phyloP scores from a whole-genome alignment of 192 early-diverging fungal genomes.

The Gaertneriomyces semiglobifer region DNA sequence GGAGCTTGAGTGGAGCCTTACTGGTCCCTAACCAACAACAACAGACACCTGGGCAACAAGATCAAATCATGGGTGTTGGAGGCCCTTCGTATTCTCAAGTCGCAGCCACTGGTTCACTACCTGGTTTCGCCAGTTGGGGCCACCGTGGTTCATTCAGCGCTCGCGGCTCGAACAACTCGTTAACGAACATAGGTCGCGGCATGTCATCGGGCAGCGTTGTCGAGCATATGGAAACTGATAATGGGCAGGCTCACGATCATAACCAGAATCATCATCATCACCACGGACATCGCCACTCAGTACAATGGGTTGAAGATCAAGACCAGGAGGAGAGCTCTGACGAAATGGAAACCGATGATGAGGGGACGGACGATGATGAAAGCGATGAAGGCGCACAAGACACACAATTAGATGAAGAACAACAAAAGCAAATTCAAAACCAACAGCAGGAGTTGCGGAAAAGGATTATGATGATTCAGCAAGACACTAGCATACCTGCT shows the following conservation, averaged over 20 bases:
- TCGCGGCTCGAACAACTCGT: not conserved
- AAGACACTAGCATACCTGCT: slow-evolving; percentile 45
- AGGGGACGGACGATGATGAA: slow-evolving; percentile 8
- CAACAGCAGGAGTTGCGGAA: slow-evolving; percentile 55
- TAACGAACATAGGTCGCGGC: not conserved
- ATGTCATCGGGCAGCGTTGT: not conserved
- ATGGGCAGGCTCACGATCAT: slow-evolving; percentile 14
- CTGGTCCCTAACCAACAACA: slow-evolving; percentile 12
- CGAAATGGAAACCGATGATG: slow-evolving; percentile 13
- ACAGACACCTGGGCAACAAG: not conserved
- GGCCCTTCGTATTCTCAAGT: not conserved
- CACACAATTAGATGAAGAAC: slow-evolving; percentile 19
- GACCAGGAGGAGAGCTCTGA: slow-evolving; percentile 23
- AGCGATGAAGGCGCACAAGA: slow-evolving; percentile 2
- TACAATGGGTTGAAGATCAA: slow-evolving; percentile 26
- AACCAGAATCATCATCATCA: slow-evolving; percentile 19
- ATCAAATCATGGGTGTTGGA: not conserved
- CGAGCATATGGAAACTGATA: not conserved
- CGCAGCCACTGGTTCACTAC: not conserved
- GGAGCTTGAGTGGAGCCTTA: slow-evolving; percentile 23
- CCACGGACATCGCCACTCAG: slow-evolving; percentile 14
- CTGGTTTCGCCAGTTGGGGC: not conserved
- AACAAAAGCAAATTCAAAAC: slow-evolving; percentile 26
- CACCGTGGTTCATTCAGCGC: not conserved
- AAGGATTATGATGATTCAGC: slow-evolving; percentile 67